These are phyloP conservation scores for Epichloe elymi DNA, from an alignment of 2,329 filamentous ascomycete genomes.

Conservation along the genomic window DNA sequence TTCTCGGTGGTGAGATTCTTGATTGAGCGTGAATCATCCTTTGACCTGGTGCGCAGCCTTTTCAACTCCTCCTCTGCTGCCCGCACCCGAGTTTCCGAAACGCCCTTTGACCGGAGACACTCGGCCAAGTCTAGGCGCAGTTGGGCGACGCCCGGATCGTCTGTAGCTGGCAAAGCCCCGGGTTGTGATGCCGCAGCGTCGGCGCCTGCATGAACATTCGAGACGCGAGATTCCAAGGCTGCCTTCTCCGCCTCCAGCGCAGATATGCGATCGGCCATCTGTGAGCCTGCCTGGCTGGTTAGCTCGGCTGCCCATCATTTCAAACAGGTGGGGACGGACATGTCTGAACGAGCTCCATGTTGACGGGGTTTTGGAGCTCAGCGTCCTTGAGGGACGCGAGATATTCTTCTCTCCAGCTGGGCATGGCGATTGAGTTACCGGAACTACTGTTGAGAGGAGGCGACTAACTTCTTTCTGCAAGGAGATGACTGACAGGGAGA, in stretches of 20 bases:
- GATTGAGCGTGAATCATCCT: conserved; percentile 48
- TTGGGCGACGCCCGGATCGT: conserved; percentile 29
- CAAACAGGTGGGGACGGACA: conserved; percentile 42
- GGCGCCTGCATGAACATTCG: conserved; percentile 12
- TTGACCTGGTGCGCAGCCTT: conserved; percentile 45
- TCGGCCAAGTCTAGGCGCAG: conserved; percentile 60
- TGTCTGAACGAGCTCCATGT: conserved; percentile 58
- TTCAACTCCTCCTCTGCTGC: conserved; percentile 50
- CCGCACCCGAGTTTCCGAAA: conserved; percentile 52
- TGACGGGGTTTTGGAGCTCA: conserved; percentile 48
- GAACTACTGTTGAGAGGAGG: neutral
- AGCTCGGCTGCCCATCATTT: conserved; percentile 5
- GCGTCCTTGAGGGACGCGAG: conserved; percentile 61
- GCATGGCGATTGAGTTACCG: conserved; percentile 26
- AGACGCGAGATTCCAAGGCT: conserved; percentile 18
- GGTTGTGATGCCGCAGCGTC: conserved; percentile 5
- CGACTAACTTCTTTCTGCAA: no score
- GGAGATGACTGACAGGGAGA: neutral
- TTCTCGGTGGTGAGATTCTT: conserved; percentile 49
- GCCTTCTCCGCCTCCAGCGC: conserved; percentile 46
- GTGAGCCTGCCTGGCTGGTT: conserved; percentile 36
- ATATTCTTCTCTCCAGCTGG: conserved; percentile 74
- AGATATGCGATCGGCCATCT: conserved; percentile 54
- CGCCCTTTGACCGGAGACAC: conserved; percentile 60
- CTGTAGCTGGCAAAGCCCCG: conserved; percentile 3